Conservation (phyloP, 2,329 filamentous ascomycete species). For the Claviceps spartinae region DNA sequence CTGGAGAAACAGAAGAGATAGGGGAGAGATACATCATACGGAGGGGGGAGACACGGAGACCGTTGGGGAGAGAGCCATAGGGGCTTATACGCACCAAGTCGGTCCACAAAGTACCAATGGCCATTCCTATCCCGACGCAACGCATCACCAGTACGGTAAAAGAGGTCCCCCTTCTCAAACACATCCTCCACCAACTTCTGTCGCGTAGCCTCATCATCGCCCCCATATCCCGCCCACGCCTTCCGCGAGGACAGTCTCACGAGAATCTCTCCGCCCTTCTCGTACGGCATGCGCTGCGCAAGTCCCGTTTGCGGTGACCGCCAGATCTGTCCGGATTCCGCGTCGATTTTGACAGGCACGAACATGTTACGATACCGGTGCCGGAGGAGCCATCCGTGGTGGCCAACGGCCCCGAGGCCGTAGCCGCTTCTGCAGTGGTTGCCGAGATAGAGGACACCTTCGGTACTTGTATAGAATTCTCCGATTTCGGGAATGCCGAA, state of each 20-base stretch:
- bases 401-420: conserved; percentile 4
- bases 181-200: conserved; percentile 4
- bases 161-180: conserved; percentile 53
- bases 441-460: not conserved
- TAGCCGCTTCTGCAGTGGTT: conserved; percentile 1
- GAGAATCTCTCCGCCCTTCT: conserved; percentile 5
- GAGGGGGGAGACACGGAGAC: not conserved
- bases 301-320: conserved; percentile 5
- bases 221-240: conserved; percentile 5
- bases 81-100: conserved; percentile 4
- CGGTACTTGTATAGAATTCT: conserved; percentile 6
- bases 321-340: conserved; percentile 4
- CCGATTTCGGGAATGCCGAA: conserved; percentile 6
- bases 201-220: conserved; percentile 1
- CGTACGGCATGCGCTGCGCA: conserved; percentile 4
- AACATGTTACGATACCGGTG: not conserved
- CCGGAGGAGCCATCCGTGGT: conserved; percentile 6
- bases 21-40: not conserved
- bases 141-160: conserved; percentile 56
- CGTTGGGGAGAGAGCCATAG: not conserved
- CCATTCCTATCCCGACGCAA: conserved; percentile 48
- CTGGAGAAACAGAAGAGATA: not conserved
- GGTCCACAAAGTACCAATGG: conserved; percentile 55
- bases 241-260: conserved; percentile 3
- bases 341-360: conserved; percentile 3